Conservation (phyloP, 108 stramenopile species). For the Pseudonitzschia multistriata region DNA sequence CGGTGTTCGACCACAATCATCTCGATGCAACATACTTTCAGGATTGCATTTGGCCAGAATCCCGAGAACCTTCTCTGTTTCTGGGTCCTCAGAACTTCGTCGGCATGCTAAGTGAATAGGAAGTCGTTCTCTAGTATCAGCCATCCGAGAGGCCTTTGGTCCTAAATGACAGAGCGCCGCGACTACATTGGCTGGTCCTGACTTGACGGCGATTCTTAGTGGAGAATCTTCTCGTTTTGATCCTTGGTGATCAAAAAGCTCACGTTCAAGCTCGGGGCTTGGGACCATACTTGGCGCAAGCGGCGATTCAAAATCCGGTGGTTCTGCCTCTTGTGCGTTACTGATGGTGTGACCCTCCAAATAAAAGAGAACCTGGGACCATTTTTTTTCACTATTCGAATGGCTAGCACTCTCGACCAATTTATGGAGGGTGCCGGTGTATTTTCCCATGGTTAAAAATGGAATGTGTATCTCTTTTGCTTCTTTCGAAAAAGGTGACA, state of each 20-base stretch:
- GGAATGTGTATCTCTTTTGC: too few relatives aligned
- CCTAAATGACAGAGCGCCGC: conserved; percentile 59
- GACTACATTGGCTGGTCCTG: conserved; percentile 38
- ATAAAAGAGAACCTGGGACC: conserved; percentile 47
- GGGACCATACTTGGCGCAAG: conserved; percentile 37
- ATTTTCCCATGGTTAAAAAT: conserved; percentile 27
- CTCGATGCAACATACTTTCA: conserved; percentile 41
- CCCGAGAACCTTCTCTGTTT: conserved; percentile 34
- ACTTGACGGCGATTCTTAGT: conserved; percentile 30
- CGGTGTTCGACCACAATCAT: conserved; percentile 57
- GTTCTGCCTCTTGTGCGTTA: conserved; percentile 14
- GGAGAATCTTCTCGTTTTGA: conserved; percentile 38
- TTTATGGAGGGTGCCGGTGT: conserved; percentile 37
- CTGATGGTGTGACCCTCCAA: conserved; percentile 39
- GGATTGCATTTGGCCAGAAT: conserved; percentile 42
- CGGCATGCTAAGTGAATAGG: conserved; percentile 48
- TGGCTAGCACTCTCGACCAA: conserved; percentile 28
- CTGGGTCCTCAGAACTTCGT: conserved; percentile 30
- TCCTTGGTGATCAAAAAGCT: conserved; percentile 33
- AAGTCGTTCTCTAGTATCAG: conserved; percentile 35
- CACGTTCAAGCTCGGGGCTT: conserved; percentile 35
- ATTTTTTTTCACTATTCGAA: conserved; percentile 36
- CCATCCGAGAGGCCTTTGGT: conserved; percentile 34
- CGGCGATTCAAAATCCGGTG: conserved; percentile 43
- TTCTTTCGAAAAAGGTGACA: too few relatives aligned